Evolutionary conservation across 2,329 filamentous ascomycete genomes (phyloP), one percentile per base, ranked within the genome.

Genomic region (Fusarium pseudonygamai): DNA sequence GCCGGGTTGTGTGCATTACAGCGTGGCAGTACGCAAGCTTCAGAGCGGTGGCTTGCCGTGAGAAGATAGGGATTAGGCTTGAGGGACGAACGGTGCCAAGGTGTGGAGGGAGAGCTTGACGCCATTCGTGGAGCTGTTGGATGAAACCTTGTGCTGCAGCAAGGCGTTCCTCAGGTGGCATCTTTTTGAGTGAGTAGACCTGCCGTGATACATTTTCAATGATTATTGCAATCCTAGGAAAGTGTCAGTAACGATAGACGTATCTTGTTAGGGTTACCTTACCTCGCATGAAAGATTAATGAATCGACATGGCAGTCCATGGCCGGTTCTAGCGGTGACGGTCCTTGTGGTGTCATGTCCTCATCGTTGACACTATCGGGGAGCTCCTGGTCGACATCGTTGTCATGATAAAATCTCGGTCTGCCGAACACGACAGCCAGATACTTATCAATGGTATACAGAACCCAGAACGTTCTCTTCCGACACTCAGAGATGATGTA

Each of bases 361-460:
- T 89, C 86, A 65, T 91, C 89, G 61, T 89, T 88, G 47, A 90
- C 83, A 3, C 82, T 74, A 22, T 84, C 84, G 0, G 90, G 90
- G n/a, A 89, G 83, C 6, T 87, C 85, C 64, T 91, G 89, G 59
- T 92, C 89, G 53, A 91, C 89, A 57, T 92, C 89, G 39, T 91
- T 88, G 49, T 92, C 89, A 55, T 90, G 89, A 32, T 91, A 88
- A 20, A 90, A 84, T 13, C 88, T 80, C 2, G 90, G 90, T 11
- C 90, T 83, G 0, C 90, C 90, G 36, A 91, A 86, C 24, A 91
- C 87, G n/a, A 90, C 88, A 30, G 88, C 88, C 3, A 92, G 81
- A 63, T 91, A 91, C 43, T 89, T 89, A 73, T 92, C 90, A 3
- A 92, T 80, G 2, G 87, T 88, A 74, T 92, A 92, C 0, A 88